Base-by-base conservation (phyloP, 345 rosid genomes). In the Kandelia obovata region DNA sequence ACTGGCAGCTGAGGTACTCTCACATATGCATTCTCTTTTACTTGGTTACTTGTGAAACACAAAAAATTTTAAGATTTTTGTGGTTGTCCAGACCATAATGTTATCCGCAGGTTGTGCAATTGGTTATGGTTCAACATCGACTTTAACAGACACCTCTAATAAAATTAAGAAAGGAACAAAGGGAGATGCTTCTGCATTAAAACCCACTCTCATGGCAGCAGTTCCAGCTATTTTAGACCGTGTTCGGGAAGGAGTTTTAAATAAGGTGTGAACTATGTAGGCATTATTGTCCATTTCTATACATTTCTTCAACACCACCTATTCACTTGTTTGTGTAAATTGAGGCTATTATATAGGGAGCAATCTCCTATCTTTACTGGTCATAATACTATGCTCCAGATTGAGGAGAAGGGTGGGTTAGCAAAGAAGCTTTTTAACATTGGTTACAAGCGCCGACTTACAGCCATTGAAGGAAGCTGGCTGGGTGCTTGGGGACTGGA, bases 181-280 rank as follows among this genome's bases (percentile, higher is more conserved):
- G 71, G 98, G 98, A 72, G 98, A 93, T 88, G 92, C 82, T 76
- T 80, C 98, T 66, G 82, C 52, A 35, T 82, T 93, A 30, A 86
- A 82, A 56, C 98, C 97, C 28, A 90, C 98, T 51, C 80, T 90
- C 74, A 82, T 93, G 93, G 73, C 96, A 17, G 87, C 97, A 28
- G 97, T 93, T 85, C 98, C 97, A 53, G 90, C 94, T 66, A 88
- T 93, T 73, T 74, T 93, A 13, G 97, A 93, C 74, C 94, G 98
- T 70, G 79, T 93, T 61, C 78, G 90, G 64, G 98, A 84, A 5
- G 98, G 94, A 67, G 97, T 91, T 69, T 72, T 89, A 23, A 91
- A 88, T 78, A 87, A 86, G 94, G 97, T 93, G 6, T 11, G 20
- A 49, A 26, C 49, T 8, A 2, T 11, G 5, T 65, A 51, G 28